Base-by-base conservation (phyloP, 345 rosid genomes). In the Gossypium bickii region DNA sequence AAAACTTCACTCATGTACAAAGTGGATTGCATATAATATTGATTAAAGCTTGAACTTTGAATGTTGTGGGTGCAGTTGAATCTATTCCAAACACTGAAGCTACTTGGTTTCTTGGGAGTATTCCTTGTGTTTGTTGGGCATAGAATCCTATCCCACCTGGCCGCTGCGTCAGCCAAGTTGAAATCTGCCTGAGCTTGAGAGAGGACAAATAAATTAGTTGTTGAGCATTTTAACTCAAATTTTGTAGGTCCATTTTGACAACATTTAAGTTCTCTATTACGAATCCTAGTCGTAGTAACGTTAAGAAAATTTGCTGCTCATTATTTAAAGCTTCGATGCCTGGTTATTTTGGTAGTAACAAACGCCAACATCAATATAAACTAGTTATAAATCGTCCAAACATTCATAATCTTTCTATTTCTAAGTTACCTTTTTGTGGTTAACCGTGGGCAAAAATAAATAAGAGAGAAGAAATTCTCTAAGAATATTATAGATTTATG, bases 41-140 rank as follows among this genome's bases (percentile, higher is more conserved):
- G 59, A 6, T 55, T 51, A 53, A 16, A 6, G 2, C 24, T 9
- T 38, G 1, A 12, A 44, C 11, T 1, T 47, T 60, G 12, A 2
- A 6, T 60, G 3, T 48, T 45, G 7, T 48, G 55, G 59, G 61
- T 56, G 63, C 92, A 96, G 99, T 76, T 93, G 92, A 93, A 96
- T 85, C 90, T 96, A 48, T 93, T 96, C 85, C 89, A 93, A 12
- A 96, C 99, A 22, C 78, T 96, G 76, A 96, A 92, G 85, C 80
- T 67, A 48, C 89, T 96, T 0, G 82, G 95, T 2, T 77, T 96
- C 69, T 80, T 96, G 92, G 98, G 98, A 74, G 86, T 76, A 77
- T 92, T 90, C 81, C 84, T 93, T 62, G 78, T 93, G 88, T 83
- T 93, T 24, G 93, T 92, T 2, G 99, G 99, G 48, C 99, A 96